Evolutionary conservation across 1,139 yeast genomes (phyloP).

Genomic region (Pichia sp.): DNA sequence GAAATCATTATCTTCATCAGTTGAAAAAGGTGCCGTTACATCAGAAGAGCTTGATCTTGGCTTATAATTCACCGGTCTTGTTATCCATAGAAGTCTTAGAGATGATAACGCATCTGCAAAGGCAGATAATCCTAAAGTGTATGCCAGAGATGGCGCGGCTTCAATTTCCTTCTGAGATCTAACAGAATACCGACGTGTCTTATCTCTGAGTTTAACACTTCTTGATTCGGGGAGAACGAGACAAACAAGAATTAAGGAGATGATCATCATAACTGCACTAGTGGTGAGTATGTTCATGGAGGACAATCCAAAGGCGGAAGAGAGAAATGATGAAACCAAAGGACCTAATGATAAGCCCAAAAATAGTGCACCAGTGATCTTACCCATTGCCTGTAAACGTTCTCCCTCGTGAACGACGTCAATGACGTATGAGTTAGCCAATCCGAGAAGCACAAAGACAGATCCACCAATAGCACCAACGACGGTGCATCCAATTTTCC

Average conservation of each 20-base stretch:
- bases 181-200: slow-evolving; percentile 35
- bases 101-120: slow-evolving; percentile 37
- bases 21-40: slow-evolving; percentile 16
- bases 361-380: slow-evolving; percentile 49
- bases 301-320: not conserved
- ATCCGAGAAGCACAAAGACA: slow-evolving; percentile 39
- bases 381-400: slow-evolving; percentile 51
- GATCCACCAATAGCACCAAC: slow-evolving; percentile 54
- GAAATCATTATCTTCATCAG: not conserved
- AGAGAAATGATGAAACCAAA: slow-evolving; percentile 39
- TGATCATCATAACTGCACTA: slow-evolving; percentile 6
- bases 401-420: slow-evolving; percentile 54
- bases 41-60: not conserved
- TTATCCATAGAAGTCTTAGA: slow-evolving; percentile 38
- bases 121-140: slow-evolving; percentile 10
- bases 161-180: slow-evolving; percentile 21
- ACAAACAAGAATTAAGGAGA: slow-evolving; percentile 29
- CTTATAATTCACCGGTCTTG: slow-evolving; percentile 16
- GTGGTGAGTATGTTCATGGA: slow-evolving; percentile 3
- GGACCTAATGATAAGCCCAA: slow-evolving; percentile 65
- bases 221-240: slow-evolving; percentile 55
- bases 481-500: slow-evolving; percentile 33
- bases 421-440: slow-evolving; percentile 53
- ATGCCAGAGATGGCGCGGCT: slow-evolving; percentile 5
- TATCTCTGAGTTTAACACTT: slow-evolving; percentile 36